Evolutionary conservation across 768 basidiomycete species (phyloP).

Genomic region (Tricholomella constricta): DNA sequence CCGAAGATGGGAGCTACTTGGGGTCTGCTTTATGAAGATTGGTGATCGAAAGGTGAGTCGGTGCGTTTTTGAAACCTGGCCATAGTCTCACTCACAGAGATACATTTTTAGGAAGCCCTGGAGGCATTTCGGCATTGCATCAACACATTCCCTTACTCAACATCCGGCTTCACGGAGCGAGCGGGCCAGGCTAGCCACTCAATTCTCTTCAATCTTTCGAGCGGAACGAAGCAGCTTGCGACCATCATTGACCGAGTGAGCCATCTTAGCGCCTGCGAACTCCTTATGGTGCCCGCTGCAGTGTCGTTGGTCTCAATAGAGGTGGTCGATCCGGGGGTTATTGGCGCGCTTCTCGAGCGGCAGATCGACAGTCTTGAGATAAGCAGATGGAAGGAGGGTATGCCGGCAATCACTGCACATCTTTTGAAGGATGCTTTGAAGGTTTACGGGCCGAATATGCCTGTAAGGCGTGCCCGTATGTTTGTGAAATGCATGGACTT

Average conservation of each 20-base stretch:
- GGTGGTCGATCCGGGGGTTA: slow-evolving; percentile 30
- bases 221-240: slow-evolving; percentile 55
- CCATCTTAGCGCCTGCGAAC: slow-evolving; percentile 66
- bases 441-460: slow-evolving; percentile 53
- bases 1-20: slow-evolving; percentile 81
- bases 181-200: slow-evolving; percentile 28
- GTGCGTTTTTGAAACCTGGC: slow-evolving; percentile 1
- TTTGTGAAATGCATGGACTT: slow-evolving; percentile 58
- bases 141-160: slow-evolving; percentile 52
- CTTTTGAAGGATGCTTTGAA: slow-evolving; percentile 52
- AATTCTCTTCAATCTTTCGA: slow-evolving; percentile 41
- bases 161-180: slow-evolving; percentile 39
- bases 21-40: slow-evolving; percentile 74
- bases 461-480: slow-evolving; percentile 60
- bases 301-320: slow-evolving; percentile 46
- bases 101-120: slow-evolving; percentile 54
- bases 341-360: slow-evolving; percentile 60
- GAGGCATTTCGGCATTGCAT: slow-evolving; percentile 56
- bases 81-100: slow-evolving; percentile 5
- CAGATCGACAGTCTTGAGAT: slow-evolving; percentile 60
- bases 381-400: slow-evolving; percentile 59
- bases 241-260: slow-evolving; percentile 66
- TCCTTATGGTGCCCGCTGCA: slow-evolving; percentile 51
- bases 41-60: slow-evolving; percentile 70
- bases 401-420: slow-evolving; percentile 36